Conservation (phyloP, 257 asterid species). For the Solanum peruvianum region DNA sequence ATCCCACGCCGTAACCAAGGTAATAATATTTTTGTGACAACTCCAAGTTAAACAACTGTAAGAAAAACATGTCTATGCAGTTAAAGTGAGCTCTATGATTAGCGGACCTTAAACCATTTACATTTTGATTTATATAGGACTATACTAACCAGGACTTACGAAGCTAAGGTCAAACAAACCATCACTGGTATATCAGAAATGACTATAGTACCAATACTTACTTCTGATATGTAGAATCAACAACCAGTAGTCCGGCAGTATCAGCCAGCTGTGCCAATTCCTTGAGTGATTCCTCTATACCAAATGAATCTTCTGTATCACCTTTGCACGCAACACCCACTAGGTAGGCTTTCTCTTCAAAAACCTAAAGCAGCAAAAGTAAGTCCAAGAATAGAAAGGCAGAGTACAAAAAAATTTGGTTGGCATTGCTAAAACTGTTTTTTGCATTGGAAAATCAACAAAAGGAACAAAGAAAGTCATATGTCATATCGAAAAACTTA, state of each 20-base stretch:
- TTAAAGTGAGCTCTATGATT: background rate
- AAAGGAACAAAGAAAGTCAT: background rate
- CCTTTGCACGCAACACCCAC: constrained; percentile 81
- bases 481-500: background rate
- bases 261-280: constrained; percentile 95
- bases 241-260: constrained; percentile 84
- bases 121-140: background rate
- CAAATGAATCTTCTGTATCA: constrained; percentile 40
- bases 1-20: background rate
- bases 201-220: constrained; percentile 12
- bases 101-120: background rate
- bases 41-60: background rate
- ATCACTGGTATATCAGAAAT: background rate
- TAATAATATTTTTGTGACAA: background rate
- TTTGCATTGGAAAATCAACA: background rate
- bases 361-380: constrained; percentile 37
- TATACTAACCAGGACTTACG: background rate
- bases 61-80: background rate
- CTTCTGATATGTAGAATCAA: constrained; percentile 91
- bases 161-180: background rate
- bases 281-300: constrained; percentile 75
- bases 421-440: background rate
- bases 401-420: background rate
- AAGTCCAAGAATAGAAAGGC: background rate
- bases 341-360: constrained; percentile 87